A percentile compares a stretch with the other conserved stretches of the same genome.
These are phyloP conservation scores for Calonectria pseudoreteaudii DNA, from an alignment of 2,329 filamentous ascomycete genomes.

Conservation along the genomic window DNA sequence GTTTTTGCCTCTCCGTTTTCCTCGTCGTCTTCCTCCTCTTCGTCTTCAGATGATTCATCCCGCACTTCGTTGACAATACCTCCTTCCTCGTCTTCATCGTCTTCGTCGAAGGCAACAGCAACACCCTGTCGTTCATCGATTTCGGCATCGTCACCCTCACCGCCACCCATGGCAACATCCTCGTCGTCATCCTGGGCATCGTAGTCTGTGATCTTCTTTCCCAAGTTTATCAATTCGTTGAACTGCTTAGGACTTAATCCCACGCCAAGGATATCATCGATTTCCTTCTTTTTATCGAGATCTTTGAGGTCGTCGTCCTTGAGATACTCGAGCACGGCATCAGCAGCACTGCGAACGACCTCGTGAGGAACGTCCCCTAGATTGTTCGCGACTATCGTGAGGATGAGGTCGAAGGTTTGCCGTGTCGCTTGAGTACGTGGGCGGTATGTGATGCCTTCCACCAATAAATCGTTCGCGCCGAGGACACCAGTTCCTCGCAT, in stretches of 20 bases:
- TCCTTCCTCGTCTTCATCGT: conserved; percentile 86
- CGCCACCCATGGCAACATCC: conserved; percentile 78
- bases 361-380: conserved; percentile 94
- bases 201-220: conserved; percentile 99
- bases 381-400: conserved; percentile 88
- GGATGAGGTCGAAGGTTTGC: conserved; percentile 92
- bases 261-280: conserved; percentile 91
- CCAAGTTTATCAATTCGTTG: conserved; percentile 94
- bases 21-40: conserved; percentile 75
- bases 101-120: conserved; percentile 95
- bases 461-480: conserved; percentile 84
- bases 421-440: conserved; percentile 92
- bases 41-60: conserved; percentile 86
- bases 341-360: conserved; percentile 91
- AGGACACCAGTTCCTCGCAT: conserved; percentile 81
- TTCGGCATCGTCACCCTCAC: conserved; percentile 75
- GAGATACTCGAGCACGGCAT: conserved; percentile 88
- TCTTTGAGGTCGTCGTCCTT: conserved; percentile 98
- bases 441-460: conserved; percentile 92
- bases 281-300: conserved; percentile 97
- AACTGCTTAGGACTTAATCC: conserved; percentile 90
- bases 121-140: conserved; percentile 96
- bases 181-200: conserved; percentile 97
- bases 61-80: conserved; percentile 86
- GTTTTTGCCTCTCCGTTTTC: conserved; percentile 66